Evolutionary conservation across 2,329 filamentous ascomycete genomes (phyloP), one percentile per base, ranked within the genome.

Genomic region (Blumeria graminis): DNA sequence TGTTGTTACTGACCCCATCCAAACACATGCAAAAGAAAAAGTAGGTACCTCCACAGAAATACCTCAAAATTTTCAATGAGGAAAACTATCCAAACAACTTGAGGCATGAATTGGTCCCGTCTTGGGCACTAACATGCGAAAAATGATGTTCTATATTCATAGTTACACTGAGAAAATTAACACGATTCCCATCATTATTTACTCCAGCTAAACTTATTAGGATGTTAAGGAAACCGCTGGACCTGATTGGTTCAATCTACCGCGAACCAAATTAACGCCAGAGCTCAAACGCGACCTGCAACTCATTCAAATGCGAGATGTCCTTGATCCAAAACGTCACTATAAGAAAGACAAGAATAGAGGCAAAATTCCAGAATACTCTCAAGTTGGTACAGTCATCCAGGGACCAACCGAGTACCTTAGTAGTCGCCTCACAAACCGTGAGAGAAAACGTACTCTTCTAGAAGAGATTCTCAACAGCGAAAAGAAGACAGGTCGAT

Each of bases 231-330:
- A 76, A 57, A 84, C 82, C 59, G 84, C 89, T 55, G 92, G 90
- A 48, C 70, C 80, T 14, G 74, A 84, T 57, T 96, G 90, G 90
- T 96, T 84, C 71, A 77, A 93, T 63, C 74, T 98, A 56, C 89
- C 89, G 6, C 81, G 81, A 64, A 95, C 90, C 32, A 75, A 86
- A 55, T 70, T 94, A 55, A 94, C 88, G 0, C 79, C 87, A 8
- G 81, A 93, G 65, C 74, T 95, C 59, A 94, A 89, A 69, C 78
- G 87, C 62, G 90, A 98, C 66, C 74, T 95, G 55, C 88, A 95
- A 69, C 73, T 96, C 10, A 73, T 98, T 58, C 82, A 86, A 61
- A 90, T 95, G 83, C 81, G 92, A 68, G 82, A 81, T 57, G 82
- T 94, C 18, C 74, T 96, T 22, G 90, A 96, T 62, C 82, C 88